Evolutionary conservation across 2,329 filamentous ascomycete species (phyloP), one percentile per base, ranked within the genome.

Genomic region (Cryphonectria parasitica): DNA sequence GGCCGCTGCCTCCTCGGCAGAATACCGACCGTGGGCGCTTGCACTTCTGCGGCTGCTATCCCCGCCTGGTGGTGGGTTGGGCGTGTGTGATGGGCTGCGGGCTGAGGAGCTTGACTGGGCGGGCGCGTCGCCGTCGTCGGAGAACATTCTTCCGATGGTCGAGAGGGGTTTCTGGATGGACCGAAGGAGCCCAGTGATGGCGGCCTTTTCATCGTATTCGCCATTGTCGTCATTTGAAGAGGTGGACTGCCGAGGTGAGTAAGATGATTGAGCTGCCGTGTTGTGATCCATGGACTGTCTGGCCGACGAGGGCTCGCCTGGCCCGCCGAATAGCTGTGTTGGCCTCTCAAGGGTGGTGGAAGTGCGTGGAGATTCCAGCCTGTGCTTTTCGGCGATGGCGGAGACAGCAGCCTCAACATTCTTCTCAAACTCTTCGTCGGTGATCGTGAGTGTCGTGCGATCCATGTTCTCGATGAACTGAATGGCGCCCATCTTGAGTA

Each of bases 381-480:
- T 88, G 77, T 98, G 94, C 77, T 93, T 93, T 81, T 98, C 95
- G 2, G 96, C 95, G 74, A 99, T 99, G 58, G 93, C 93, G 7
- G 94, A 97, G 3, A 99, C 97, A 10, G 96, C 95, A 4, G 92
- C 92, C 82, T 99, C 96, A n/a, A 99, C 97, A 75, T 97, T 95
- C 77, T 88, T 89, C 79, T 99, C 96, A 77, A 99, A 99, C 52
- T 98, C 96, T 69, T 96, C 94, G 77, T 99, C 95, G 1, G 91
- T 91, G 66, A 99, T 96, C 0, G 96, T 98, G 10, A 99, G 83
- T 36, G 92, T 95, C 1, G 96, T 98, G 61, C 95, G 91, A 80
- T 99, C 96, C 81, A 99, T 90, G 72, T 93, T 97, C 82, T 99
- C 96, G 75, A 99, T 93, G 79, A 99, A 99, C 76, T 97, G 94